Base-by-base conservation (phyloP, 768 basidiomycete genomes). In the Gyrodon lividus region DNA sequence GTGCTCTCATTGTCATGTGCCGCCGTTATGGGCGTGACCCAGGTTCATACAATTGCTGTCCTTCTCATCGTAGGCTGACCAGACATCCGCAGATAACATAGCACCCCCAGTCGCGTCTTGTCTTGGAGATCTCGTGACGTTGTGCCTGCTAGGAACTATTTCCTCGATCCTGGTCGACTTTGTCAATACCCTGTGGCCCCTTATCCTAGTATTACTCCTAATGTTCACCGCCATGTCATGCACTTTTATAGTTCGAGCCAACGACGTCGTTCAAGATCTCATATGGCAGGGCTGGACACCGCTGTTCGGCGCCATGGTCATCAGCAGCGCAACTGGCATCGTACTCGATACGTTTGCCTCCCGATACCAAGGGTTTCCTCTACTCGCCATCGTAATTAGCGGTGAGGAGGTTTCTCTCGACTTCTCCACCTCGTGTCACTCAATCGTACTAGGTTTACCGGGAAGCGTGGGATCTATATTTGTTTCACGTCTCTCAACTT, bases 91-190 rank as follows among this genome's bases (percentile, higher is more conserved):
- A 92, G 94, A 97, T 65, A 99, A 99, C 67, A 95, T 98, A 58
- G 89, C 95, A 2, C 92, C 97, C 0, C 94, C 97, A 0, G 77
- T 98, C 8, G 97, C 97, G 0, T 83, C 92, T 3, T 92, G 91
- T 60, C 77, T 98, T 2, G 96, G 97, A 5, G 97, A 98, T 62
- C 77, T 99, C 30, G 77, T 98, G 44, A 96, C 96, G 0, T 82
- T 99, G 43, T 77, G 84, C 52, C 83, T 98, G 48, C 73, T 98
- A 23, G 90, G 87, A n/a, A 50, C 73, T 16, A 75, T 86, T n/a
- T 86, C 90, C 6, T 79, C 87, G 2, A 53, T 82, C n/a, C 78
- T 96, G 51, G 81, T 93, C 40, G 71, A 74, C 40, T 76, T 81
- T 56, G 72, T 90, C 34, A 73, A 82, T 63, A 87, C 89, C 0